These are phyloP conservation scores for Penicillium sp. DNA, from an alignment of 2,329 filamentous ascomycete species.

Conservation along the genomic window DNA sequence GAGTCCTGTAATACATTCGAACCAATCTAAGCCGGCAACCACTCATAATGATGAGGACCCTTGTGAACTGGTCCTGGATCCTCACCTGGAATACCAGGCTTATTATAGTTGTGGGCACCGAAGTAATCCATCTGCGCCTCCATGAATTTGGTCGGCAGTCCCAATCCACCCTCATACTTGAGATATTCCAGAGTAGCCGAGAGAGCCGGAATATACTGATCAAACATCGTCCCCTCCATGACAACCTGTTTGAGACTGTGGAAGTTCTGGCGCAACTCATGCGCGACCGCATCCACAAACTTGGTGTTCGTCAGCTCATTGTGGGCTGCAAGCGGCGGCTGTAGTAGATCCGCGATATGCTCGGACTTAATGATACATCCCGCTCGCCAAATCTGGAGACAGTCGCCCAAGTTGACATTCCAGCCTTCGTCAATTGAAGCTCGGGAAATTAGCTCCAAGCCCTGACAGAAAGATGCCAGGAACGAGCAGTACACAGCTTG, in stretches of 20 bases:
- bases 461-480: slow-evolving; percentile 64
- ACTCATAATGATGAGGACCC: slow-evolving; percentile 64
- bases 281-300: slow-evolving; percentile 49
- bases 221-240: slow-evolving; percentile 53
- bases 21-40: slow-evolving; percentile 47
- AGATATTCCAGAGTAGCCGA: slow-evolving; percentile 65
- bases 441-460: slow-evolving; percentile 62
- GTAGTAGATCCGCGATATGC: slow-evolving; percentile 61
- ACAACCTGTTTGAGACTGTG: slow-evolving; percentile 58
- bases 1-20: neutral
- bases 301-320: slow-evolving; percentile 39
- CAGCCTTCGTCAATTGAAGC: slow-evolving; percentile 61
- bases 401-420: slow-evolving; percentile 47
- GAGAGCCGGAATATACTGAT: slow-evolving; percentile 62
- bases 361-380: slow-evolving; percentile 72
- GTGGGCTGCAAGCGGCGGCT: slow-evolving; percentile 31
- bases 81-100: slow-evolving; percentile 51
- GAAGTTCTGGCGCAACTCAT: slow-evolving; percentile 55
- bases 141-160: slow-evolving; percentile 67
- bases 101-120: slow-evolving; percentile 65
- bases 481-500: slow-evolving; percentile 62
- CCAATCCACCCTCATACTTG: slow-evolving; percentile 61
- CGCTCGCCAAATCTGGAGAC: slow-evolving; percentile 62
- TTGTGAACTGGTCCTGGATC: slow-evolving; percentile 53
- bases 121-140: slow-evolving; percentile 72